These are phyloP conservation scores for Periconia digitata DNA, from an alignment of 2,329 filamentous ascomycete species.

Conservation along the genomic window DNA sequence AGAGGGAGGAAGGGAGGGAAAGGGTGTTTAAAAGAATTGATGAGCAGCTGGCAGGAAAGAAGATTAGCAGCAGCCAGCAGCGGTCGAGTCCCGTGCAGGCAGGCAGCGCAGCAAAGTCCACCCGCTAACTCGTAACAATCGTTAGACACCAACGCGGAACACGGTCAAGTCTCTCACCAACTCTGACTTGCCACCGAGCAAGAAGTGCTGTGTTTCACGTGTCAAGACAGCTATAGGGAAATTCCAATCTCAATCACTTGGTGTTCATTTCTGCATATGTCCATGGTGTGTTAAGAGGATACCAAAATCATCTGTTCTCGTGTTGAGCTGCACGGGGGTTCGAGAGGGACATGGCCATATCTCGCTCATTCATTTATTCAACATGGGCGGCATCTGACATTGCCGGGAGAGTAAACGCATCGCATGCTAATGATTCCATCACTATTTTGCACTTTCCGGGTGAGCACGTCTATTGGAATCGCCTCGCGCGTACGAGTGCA, in stretches of 20 bases:
- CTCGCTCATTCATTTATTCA: background rate
- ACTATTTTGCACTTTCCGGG: background rate
- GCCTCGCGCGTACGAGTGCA: background rate
- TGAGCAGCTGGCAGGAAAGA: slow-evolving; percentile 3
- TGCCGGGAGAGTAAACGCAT: no score
- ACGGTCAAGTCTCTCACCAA: background rate
- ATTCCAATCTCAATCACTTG: no score
- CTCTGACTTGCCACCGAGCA: no score
- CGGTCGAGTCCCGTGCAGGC: slow-evolving; percentile 11
- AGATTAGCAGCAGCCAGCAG: no score
- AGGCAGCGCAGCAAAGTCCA: slow-evolving; percentile 15
- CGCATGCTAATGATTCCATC: background rate
- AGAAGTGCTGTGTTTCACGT: no score
- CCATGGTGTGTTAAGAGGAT: no score
- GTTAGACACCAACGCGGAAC: background rate
- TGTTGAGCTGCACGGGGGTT: no score
- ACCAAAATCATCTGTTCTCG: no score
- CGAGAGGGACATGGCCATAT: no score
- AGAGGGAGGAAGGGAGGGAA: slow-evolving; percentile 24
- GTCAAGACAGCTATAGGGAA: no score
- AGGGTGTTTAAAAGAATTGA: slow-evolving; percentile 35
- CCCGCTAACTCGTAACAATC: slow-evolving; percentile 25
- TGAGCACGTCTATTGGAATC: background rate
- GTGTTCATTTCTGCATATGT: no score
- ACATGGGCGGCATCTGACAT: background rate